These are phyloP conservation scores for Cenchrus purpureus DNA, from an alignment of 176 grass and related monocot species.

Conservation along the genomic window DNA sequence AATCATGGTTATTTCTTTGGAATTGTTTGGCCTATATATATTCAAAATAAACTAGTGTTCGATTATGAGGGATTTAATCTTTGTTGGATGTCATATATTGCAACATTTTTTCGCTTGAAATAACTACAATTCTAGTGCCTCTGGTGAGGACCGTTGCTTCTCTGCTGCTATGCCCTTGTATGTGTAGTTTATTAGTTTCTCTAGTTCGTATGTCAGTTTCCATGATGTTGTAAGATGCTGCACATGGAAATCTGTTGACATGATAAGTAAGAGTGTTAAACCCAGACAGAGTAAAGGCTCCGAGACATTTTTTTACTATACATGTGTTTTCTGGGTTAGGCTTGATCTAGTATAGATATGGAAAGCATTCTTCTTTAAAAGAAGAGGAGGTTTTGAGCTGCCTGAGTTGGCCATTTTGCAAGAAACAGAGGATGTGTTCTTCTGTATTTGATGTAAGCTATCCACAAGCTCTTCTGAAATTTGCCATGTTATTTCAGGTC, in stretches of 20 bases:
- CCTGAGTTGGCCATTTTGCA: conserved; percentile 19
- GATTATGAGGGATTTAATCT: not conserved
- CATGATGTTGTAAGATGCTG: no score
- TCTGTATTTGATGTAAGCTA: conserved; percentile 3
- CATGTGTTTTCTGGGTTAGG: not conserved
- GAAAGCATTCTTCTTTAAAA: not conserved
- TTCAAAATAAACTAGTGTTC: not conserved
- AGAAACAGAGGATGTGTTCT: not conserved
- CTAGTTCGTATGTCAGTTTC: no score
- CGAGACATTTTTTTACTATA: not conserved
- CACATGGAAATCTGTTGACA: not conserved
- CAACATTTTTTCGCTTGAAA: not conserved
- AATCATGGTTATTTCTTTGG: conserved; percentile 1
- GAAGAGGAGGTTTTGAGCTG: not conserved
- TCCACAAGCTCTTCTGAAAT: conserved; percentile 16
- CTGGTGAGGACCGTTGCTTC: conserved; percentile 12
- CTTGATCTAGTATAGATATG: conserved; percentile 17
- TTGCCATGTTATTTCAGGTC: conserved; percentile 63
- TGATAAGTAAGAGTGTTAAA: not conserved
- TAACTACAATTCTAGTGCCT: not conserved
- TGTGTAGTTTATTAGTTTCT: conserved; percentile 1
- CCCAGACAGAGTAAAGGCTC: not conserved
- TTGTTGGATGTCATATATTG: not conserved
- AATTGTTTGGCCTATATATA: not conserved
- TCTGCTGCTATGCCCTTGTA: not conserved